Base-by-base conservation (phyloP, 768 basidiomycete genomes). In the Tylopilus intermedius region DNA sequence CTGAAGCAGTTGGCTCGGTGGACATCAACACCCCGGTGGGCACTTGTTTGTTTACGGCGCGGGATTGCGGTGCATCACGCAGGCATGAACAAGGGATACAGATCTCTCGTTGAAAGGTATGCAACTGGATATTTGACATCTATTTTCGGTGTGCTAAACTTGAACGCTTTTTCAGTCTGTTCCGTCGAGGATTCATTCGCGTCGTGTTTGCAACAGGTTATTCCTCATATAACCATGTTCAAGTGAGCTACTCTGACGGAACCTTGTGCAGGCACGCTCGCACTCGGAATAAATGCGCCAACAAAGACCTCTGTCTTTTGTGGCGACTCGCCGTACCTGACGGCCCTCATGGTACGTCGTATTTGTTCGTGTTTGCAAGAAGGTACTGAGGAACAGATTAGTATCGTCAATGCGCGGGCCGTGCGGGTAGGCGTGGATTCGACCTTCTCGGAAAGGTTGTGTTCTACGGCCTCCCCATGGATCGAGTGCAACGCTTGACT, bases 201-300 rank as follows among this genome's bases (percentile, higher is more conserved):
- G 81, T 88, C 6, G 72, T 88, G 30, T 79, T 88, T 54, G 79
- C 86, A 9, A 88, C 85, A 50, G 79, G 81, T 80, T 46, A 15
- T 63, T 46, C 30, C 13, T 14, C 44, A 8, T 27, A 49, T 3
- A 3, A 18, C 4, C 0, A 9, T 29, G 2, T 46, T 30, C 15
- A 26, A 49, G 24, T 21, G 9, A 58, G 45, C 7, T 14, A 4
- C 11, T 50, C 38, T 56, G 24, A 59, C 13, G 8, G 14, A 33
- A 29, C 38, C 10, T 43, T 15, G 10, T 1, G n/a, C 47, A 82
- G 82, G 81, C 1, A 87, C 85, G 5, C 71, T 88, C 50, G 86
- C 86, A 1, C 71, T 88, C 13, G 87, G 86, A 52, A 88, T 88
- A 60, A 88, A 88, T 60, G 85, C 84, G 0, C 86, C 86, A 0